Evolutionary conservation across 495 filamentous ascomycete genomes (phyloP), one percentile per base, ranked within the genome.

Genomic region (Daldinia decipiens): DNA sequence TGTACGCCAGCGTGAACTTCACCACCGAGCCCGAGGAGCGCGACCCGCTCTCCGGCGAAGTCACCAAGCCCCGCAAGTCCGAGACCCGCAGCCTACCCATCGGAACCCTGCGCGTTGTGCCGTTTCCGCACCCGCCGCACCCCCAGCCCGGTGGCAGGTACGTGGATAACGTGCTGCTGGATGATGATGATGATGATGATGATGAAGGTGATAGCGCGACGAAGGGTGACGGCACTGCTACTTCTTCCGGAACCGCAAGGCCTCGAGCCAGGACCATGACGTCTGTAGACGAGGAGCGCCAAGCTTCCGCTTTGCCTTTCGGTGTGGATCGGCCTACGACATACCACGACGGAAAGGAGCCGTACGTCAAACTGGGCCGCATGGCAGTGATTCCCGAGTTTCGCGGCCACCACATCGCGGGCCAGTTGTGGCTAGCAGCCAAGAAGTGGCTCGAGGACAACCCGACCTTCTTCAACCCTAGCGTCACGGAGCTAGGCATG

Each of bases 291-390:
- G 31, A 63, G 24, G 68, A 67, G 24, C 76, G 43, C 19, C 63
- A 60, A 27, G 55, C 52, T 4, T 65, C 59, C 8, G 62, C 66
- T 0, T 60, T 69, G 26, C 74, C 80, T n/a, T 83, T 76, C 63
- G 75, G 78, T 54, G 31, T 62, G 1, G 82, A 84, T 69, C 73
- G 78, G 11, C 64, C 75, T 0, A 88, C 85, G 1, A 75, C 71
- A 6, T 72, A 81, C 63, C 85, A 87, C 74, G 82, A 90, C 78
- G 82, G 80, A 13, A 70, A 83, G 38, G 93, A 97, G 59, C 86
- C 90, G 1, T 94, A 93, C 77, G 78, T 95, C 59, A 93, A 93
- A 76, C 79, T 97, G 1, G 91, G 92, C 9, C 84, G 94, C 2
- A 77, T 97, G n/a, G 91, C 93, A 0, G 88, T 91, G 0, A 58